Evolutionary conservation across 176 grass and related monocot genomes (phyloP).

Genomic region (Olyra latifolia): DNA sequence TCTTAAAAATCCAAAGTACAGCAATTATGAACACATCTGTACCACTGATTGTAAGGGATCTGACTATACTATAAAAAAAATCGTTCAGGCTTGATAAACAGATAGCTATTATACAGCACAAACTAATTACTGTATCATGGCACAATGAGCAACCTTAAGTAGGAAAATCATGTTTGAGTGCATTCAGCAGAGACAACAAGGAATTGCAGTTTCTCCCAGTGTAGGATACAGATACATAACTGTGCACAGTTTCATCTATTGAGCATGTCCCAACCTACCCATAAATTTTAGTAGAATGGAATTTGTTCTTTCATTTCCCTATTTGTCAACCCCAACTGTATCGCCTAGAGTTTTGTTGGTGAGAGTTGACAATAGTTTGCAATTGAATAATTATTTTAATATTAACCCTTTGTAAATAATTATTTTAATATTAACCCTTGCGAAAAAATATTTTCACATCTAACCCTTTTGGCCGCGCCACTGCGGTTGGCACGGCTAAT

Average conservation of each 20-base stretch:
- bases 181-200: neutral
- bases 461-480: too few relatives aligned
- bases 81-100: neutral
- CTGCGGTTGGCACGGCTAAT: too few relatives aligned
- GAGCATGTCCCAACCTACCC: neutral
- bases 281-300: neutral
- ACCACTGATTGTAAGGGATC: neutral
- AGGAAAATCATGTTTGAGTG: neutral
- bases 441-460: too few relatives aligned
- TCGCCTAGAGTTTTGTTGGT: neutral
- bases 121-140: neutral
- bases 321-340: neutral
- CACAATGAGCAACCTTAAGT: neutral
- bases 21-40: neutral
- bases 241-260: neutral
- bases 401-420: too few relatives aligned
- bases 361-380: neutral
- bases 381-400: too few relatives aligned
- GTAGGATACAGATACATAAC: neutral
- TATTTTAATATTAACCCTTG: too few relatives aligned
- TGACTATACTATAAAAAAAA: neutral
- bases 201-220: neutral
- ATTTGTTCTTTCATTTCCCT: neutral
- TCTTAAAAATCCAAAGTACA: constrained; percentile 3
- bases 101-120: neutral